Percentiles rank a stretch among this genome's conserved stretches.
phyloP scores from a whole-genome alignment of 257 asterid genomes.

The Solanum arcanum region DNA sequence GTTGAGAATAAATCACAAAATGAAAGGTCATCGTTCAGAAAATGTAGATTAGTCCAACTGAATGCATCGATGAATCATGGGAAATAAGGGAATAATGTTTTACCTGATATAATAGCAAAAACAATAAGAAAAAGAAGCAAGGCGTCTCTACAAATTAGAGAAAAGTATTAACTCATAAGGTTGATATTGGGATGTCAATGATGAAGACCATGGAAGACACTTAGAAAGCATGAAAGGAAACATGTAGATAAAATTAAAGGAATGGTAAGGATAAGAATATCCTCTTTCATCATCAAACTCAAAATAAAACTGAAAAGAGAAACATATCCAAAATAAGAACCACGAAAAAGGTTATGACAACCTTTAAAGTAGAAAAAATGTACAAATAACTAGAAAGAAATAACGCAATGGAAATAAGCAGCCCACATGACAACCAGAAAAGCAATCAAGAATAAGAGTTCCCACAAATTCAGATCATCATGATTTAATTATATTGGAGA shows the following conservation, averaged over 20 bases:
- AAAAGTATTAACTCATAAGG: not conserved
- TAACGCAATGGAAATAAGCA: not conserved
- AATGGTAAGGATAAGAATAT: not conserved
- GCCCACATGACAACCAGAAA: not conserved
- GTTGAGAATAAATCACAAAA: not conserved
- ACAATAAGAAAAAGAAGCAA: not conserved
- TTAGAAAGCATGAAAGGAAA: not conserved
- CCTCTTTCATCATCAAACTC: not conserved
- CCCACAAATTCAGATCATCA: not conserved
- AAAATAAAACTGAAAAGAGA: not conserved
- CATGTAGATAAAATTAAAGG: not conserved
- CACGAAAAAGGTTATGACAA: not conserved
- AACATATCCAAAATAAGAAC: not conserved
- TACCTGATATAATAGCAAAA: not conserved
- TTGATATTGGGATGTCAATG: not conserved
- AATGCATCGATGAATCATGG: not conserved
- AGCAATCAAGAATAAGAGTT: not conserved
- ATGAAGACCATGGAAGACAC: not conserved
- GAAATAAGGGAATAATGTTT: not conserved
- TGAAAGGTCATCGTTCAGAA: not conserved
- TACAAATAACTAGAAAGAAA: not conserved
- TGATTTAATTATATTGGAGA: not conserved
- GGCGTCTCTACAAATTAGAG: not conserved
- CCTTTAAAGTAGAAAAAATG: not conserved
- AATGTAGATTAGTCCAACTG: not conserved